A percentile compares a stretch with the other conserved stretches of the same genome.
Evolutionary conservation across 2,329 filamentous ascomycete genomes (phyloP).

Genomic region (Colletotrichum phormii): DNA sequence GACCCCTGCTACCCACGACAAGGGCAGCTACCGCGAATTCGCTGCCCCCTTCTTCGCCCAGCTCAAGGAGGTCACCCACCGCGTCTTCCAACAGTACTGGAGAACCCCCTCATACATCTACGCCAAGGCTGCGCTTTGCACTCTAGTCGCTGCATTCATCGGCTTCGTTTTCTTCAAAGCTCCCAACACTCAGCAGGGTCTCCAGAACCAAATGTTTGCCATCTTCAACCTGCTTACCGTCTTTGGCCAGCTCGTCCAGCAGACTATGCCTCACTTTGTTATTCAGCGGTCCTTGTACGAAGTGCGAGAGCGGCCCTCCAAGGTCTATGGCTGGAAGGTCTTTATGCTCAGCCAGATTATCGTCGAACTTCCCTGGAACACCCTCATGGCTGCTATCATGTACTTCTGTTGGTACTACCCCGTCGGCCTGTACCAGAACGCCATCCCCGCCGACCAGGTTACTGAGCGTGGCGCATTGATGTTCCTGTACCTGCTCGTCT

Average conservation of each 20-base stretch:
- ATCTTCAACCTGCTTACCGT: conserved; percentile 88
- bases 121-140: conserved; percentile 78
- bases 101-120: conserved; percentile 91
- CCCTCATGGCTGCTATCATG: conserved; percentile 79
- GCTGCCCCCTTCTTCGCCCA: conserved; percentile 80
- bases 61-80: conserved; percentile 73
- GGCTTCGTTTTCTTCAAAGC: conserved; percentile 84
- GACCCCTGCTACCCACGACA: conserved; percentile 47
- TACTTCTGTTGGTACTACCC: conserved; percentile 90
- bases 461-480: conserved; percentile 80
- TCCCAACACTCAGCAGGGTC: conserved; percentile 77
- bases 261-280: conserved; percentile 89
- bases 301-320: conserved; percentile 84
- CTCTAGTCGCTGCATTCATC: conserved; percentile 77
- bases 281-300: conserved; percentile 86
- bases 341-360: conserved; percentile 87
- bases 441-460: conserved; percentile 68
- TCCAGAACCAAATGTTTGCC: conserved; percentile 88
- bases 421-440: conserved; percentile 80
- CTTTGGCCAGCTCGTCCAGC: conserved; percentile 82
- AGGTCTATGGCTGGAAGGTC: conserved; percentile 86
- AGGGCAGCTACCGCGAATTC: conserved; percentile 76
- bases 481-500: conserved; percentile 80
- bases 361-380: conserved; percentile 89
- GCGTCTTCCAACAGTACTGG: conserved; percentile 94